A percentile compares a stretch with the other conserved stretches of the same genome.
Conservation (phyloP, 2,329 filamentous ascomycete genomes). For the Penicillium griseofulvum region DNA sequence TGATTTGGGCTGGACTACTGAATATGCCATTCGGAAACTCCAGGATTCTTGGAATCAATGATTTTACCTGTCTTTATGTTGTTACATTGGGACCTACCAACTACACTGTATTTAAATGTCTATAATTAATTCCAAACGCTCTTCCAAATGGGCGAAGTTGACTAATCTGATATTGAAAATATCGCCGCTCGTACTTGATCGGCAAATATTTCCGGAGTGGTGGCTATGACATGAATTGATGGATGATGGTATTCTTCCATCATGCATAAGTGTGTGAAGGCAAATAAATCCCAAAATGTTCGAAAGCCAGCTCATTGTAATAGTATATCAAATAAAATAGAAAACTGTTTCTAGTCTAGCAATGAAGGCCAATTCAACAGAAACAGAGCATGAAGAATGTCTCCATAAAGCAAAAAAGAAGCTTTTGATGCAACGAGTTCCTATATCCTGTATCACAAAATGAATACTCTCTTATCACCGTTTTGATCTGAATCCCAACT, state of each 20-base stretch:
- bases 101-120: background rate
- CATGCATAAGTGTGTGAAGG: background rate
- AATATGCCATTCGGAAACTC: slow-evolving; percentile 54
- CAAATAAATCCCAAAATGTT: too few relatives aligned
- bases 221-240: background rate
- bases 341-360: background rate
- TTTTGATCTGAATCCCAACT: background rate
- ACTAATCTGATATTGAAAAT: background rate
- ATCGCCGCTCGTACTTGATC: background rate
- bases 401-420: background rate
- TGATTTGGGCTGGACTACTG: slow-evolving; percentile 60
- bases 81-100: background rate
- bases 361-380: background rate
- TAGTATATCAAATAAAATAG: background rate
- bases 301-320: background rate
- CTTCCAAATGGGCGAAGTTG: background rate
- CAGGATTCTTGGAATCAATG: slow-evolving; percentile 30
- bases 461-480: background rate
- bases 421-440: background rate
- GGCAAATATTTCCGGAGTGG: background rate
- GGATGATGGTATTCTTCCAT: slow-evolving; percentile 1
- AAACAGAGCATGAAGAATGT: background rate
- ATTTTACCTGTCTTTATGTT: background rate
- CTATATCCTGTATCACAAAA: background rate
- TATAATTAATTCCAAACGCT: background rate